A percentile compares a stretch with the other conserved stretches of the same genome.
phyloP scores from a whole-genome alignment of 371 early-diverging fungal species.

The Lichtheimia corymbifera region DNA sequence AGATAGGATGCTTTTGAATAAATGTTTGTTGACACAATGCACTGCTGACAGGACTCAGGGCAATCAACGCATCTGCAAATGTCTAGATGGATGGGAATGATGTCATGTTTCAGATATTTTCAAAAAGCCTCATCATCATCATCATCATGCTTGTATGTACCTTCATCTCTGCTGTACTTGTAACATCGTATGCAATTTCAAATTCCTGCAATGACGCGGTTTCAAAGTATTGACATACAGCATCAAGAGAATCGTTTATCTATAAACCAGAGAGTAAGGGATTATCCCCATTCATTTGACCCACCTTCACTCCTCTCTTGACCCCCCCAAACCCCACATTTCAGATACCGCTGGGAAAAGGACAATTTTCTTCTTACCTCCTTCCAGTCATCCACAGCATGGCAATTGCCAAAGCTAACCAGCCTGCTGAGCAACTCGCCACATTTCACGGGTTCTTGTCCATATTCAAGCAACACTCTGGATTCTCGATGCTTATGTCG shows the following conservation, averaged over 20 bases:
- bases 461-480: conserved; percentile 70
- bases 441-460: conserved; percentile 63
- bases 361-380: conserved; percentile 31
- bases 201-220: conserved; percentile 76
- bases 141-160: not conserved
- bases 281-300: too few species aligned
- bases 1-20: not conserved
- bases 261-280: not conserved
- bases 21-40: not conserved
- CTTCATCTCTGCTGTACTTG: conserved; percentile 67
- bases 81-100: not conserved
- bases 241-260: conserved; percentile 51
- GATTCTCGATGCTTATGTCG: conserved; percentile 64
- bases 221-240: conserved; percentile 80
- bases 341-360: not conserved
- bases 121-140: too few species aligned
- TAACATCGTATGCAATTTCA: conserved; percentile 75
- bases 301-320: too few species aligned
- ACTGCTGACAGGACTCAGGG: not conserved
- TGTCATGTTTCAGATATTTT: too few species aligned
- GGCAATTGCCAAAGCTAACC: conserved; percentile 54
- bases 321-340: conserved; percentile 3
- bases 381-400: conserved; percentile 53
- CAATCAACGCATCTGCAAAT: not conserved
- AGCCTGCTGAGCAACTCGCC: conserved; percentile 65